phyloP scores from a whole-genome alignment of 371 early-diverging fungal species.

The Mortierella polycephala region DNA sequence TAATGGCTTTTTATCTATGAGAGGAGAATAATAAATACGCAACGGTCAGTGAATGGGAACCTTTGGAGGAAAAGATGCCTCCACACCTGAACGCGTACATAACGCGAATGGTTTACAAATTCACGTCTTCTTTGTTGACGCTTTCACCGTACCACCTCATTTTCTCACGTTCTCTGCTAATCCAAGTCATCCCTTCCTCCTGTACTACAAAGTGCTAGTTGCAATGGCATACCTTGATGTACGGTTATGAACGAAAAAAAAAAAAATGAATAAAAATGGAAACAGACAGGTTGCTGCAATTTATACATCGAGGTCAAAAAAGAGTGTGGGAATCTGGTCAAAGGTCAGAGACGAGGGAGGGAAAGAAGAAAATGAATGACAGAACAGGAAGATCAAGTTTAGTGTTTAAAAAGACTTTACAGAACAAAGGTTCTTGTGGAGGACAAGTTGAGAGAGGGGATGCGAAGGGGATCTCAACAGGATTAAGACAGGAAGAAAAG shows the following conservation, averaged over 20 bases:
- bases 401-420: background rate
- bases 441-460: background rate
- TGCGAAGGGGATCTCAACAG: background rate
- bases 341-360: background rate
- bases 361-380: background rate
- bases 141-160: no score
- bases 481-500: background rate
- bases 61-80: no score
- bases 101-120: no score
- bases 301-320: background rate
- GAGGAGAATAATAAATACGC: background rate
- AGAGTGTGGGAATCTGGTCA: background rate
- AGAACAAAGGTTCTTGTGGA: background rate
- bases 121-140: no score
- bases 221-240: background rate
- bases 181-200: no score
- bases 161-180: no score
- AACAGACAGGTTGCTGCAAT: background rate
- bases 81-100: no score
- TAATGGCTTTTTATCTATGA: background rate
- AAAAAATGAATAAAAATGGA: background rate
- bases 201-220: no score
- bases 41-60: no score
- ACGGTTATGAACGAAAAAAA: background rate
- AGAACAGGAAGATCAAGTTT: background rate